These are phyloP conservation scores for Fusarium vanettenii DNA, from an alignment of 2,329 filamentous ascomycete genomes.

Conservation along the genomic window DNA sequence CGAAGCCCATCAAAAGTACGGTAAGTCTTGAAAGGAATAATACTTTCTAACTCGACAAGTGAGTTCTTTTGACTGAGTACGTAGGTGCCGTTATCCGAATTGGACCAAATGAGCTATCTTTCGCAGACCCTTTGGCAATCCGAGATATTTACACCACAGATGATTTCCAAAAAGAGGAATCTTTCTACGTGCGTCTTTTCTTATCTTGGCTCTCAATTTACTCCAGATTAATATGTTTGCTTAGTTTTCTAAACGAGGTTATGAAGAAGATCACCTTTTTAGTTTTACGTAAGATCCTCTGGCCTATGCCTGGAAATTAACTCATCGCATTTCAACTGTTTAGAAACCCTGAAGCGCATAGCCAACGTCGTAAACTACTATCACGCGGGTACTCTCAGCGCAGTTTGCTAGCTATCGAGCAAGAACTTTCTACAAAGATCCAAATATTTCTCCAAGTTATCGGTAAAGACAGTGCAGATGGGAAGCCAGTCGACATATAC, in stretches of 20 bases:
- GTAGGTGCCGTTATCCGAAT: background rate
- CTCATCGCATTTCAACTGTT: too few relatives aligned
- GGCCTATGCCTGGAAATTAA: too few relatives aligned
- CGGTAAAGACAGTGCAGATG: background rate
- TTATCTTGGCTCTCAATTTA: background rate
- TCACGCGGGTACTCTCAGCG: background rate
- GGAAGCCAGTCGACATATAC: background rate
- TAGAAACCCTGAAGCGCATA: background rate
- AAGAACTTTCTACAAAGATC: background rate
- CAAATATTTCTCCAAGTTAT: background rate
- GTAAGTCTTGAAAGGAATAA: background rate
- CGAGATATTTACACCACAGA: background rate
- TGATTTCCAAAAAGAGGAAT: background rate
- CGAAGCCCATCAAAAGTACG: slow-evolving; percentile 4
- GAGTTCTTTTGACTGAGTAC: background rate
- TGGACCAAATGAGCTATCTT: slow-evolving; percentile 7
- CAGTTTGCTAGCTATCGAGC: background rate
- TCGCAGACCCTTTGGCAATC: background rate
- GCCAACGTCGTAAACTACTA: background rate
- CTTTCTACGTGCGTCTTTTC: background rate
- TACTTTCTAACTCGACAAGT: too few relatives aligned
- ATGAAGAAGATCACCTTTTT: slow-evolving; percentile 1
- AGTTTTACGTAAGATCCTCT: background rate
- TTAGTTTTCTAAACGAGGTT: background rate
- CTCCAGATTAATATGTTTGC: too few relatives aligned